Evolutionary conservation across 495 filamentous ascomycete species (phyloP), one percentile per base, ranked within the genome.

Genomic region (Coniosporium apollinis): DNA sequence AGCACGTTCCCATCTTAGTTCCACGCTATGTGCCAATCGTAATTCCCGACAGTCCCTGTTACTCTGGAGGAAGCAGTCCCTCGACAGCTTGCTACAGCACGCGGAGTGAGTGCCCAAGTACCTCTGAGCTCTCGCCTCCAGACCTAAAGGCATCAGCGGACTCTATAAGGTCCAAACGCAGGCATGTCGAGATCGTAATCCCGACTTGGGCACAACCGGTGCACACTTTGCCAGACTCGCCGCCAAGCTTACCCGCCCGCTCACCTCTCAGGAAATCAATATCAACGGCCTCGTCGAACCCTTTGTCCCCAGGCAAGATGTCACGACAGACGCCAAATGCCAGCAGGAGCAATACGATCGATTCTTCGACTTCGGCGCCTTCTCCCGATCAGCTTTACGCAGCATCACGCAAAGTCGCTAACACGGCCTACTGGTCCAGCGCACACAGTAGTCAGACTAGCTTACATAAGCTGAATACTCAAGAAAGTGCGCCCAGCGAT

Each of bases 381-480:
- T 64, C 60, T 7, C 49, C 57, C 47, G 43, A 37, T 5, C 50
- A 53, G 30, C 44, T 56, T 9, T 45, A 52, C 35, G 48, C 0
- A 41, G 39, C 26, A 33, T 43, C 2, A 49, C 44, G 16, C 42
- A 43, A 20, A 40, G 30, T 22, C 43, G 41, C 5, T 41, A 43
- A 8, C 37, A 41, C 19, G 39, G 35, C n/a, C 5, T 46, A 52
- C 35, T 20, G 50, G 1, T 37, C 46, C 2, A 59, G 60, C 43
- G 50, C 64, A 45, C 72, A 66, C 42, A 63, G 63, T 43, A 77
- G 70, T 38, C 70, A 76, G 42, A 66, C 63, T 41, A 74, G 64
- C 39, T 48, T 70, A 40, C 56, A 9, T 58, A 45, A 25, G 62
- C 51, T 22, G 68, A 65, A 31, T 62, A 61, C 17, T 55, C 54